Evolutionary conservation across 2,329 filamentous ascomycete species (phyloP).

Genomic region (Hypoxylon sp.): DNA sequence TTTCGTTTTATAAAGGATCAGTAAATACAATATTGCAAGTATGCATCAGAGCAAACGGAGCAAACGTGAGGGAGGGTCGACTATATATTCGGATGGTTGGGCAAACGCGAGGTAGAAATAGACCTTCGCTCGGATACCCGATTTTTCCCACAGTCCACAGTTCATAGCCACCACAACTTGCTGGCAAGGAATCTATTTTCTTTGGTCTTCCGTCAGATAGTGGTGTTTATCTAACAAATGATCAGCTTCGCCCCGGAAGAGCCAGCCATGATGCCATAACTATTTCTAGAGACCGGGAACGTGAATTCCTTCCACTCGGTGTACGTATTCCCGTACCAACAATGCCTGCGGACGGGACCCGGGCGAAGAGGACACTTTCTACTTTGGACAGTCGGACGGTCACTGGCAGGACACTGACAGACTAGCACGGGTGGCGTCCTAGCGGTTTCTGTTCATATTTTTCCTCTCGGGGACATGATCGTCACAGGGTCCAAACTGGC

Average conservation of each 20-base stretch:
- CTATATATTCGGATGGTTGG: constrained; percentile 29
- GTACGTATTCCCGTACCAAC: neutral
- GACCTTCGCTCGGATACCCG: neutral
- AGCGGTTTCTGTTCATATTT: constrained; percentile 21
- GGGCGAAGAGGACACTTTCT: constrained; percentile 14
- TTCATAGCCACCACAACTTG: constrained; percentile 30
- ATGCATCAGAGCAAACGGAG: constrained; percentile 3
- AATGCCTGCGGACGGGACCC: constrained; percentile 1
- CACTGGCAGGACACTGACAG: constrained; percentile 1
- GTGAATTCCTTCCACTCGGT: constrained; percentile 8
- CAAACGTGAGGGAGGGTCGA: constrained; percentile 13
- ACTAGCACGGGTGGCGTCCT: neutral
- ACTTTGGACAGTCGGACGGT: constrained; percentile 8
- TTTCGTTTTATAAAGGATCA: neutral
- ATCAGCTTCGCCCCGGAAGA: constrained; percentile 21
- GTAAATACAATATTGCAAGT: neutral
- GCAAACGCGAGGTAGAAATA: neutral
- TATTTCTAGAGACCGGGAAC: constrained; percentile 10
- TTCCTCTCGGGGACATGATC: constrained; percentile 25
- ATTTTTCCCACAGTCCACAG: too few species aligned
- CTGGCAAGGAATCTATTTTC: constrained; percentile 30
- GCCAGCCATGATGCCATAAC: constrained; percentile 27
- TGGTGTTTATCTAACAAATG: constrained; percentile 11
- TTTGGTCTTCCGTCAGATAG: constrained; percentile 14
- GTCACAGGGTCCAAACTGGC: constrained; percentile 23